Conservation (phyloP, 495 filamentous ascomycete species). For the Jackrogersella minutella region DNA sequence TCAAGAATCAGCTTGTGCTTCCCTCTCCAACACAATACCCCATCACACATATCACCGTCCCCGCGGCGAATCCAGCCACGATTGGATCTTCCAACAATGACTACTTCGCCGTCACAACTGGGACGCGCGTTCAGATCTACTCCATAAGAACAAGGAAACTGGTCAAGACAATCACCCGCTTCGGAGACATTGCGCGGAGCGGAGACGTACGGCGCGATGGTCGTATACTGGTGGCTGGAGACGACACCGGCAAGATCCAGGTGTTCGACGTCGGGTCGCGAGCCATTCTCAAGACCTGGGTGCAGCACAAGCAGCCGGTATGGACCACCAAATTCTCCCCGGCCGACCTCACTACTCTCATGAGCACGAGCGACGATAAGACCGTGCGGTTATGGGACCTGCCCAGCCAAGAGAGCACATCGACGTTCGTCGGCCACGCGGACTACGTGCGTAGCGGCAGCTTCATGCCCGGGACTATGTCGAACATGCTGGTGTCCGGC, state of each 20-base stretch:
- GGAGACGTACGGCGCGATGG: constrained; percentile 90
- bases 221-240: constrained; percentile 86
- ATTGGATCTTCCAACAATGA: constrained; percentile 63
- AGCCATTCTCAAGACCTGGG: constrained; percentile 95
- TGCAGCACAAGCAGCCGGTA: constrained; percentile 92
- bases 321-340: constrained; percentile 91
- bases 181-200: constrained; percentile 85
- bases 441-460: constrained; percentile 90
- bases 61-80: constrained; percentile 54
- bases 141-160: constrained; percentile 87
- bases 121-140: constrained; percentile 90
- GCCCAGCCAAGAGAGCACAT: constrained; percentile 75
- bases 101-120: constrained; percentile 90
- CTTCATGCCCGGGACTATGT: constrained; percentile 83
- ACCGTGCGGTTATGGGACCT: constrained; percentile 95
- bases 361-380: constrained; percentile 87
- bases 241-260: constrained; percentile 88
- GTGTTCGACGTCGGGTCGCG: constrained; percentile 89
- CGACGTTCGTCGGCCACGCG: constrained; percentile 83
- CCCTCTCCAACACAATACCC: constrained; percentile 85
- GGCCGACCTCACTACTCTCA: constrained; percentile 80
- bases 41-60: constrained; percentile 87
- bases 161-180: constrained; percentile 89
- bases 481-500: constrained; percentile 80
- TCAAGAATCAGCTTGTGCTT: constrained; percentile 85